A percentile compares a stretch with the other conserved stretches of the same genome.
Conservation (phyloP, 192 early-diverging fungal species). For the Backusella australiensis region DNA sequence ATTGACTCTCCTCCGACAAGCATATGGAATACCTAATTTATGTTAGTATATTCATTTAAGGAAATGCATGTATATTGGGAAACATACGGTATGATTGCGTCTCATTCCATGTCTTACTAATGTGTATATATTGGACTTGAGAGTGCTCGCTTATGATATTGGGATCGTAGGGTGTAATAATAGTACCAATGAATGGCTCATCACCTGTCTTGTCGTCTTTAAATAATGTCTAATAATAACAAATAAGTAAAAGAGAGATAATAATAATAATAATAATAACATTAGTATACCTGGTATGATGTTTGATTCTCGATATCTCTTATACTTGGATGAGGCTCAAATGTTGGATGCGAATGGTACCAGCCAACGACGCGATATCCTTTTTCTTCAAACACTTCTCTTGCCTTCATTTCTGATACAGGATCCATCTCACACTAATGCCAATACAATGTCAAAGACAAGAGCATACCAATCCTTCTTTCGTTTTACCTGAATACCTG, state of each 20-base stretch:
- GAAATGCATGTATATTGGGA: background rate
- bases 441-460: background rate
- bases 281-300: constrained; percentile 67
- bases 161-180: constrained; percentile 80
- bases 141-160: constrained; percentile 51
- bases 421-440: constrained; percentile 92
- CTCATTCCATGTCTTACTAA: constrained; percentile 52
- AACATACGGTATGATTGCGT: constrained; percentile 53
- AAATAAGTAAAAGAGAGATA: background rate
- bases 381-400: constrained; percentile 64
- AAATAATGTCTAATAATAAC: constrained; percentile 51
- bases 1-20: constrained; percentile 48
- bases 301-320: constrained; percentile 91
- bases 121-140: constrained; percentile 56
- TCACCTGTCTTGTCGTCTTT: constrained; percentile 52
- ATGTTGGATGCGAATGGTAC: constrained; percentile 97
- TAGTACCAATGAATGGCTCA: constrained; percentile 90
- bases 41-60: background rate
- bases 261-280: background rate
- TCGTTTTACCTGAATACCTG: constrained; percentile 43
- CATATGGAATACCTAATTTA: constrained; percentile 49
- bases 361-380: constrained; percentile 80
- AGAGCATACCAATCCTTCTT: background rate
- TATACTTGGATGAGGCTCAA: constrained; percentile 84
- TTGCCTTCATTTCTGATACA: constrained; percentile 79